Conservation (phyloP, 192 early-diverging fungal species). For the Podila verticillata region DNA sequence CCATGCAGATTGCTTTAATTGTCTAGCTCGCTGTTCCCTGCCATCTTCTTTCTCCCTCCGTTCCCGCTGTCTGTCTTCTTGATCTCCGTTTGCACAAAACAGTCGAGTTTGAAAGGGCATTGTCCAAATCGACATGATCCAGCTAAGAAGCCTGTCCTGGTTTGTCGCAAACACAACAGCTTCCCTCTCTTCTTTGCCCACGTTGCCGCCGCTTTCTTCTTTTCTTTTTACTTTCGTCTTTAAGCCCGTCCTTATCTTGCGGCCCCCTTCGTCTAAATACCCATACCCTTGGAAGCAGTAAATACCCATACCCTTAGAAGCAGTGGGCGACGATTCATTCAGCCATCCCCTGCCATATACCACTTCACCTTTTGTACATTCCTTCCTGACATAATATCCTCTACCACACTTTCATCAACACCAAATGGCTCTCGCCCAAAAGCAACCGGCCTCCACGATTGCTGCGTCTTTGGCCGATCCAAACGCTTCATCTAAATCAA, state of each 20-base stretch:
- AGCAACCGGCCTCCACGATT: constrained; percentile 4
- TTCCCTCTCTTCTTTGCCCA: background rate
- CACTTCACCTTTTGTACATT: background rate
- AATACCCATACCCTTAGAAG: too few relatives aligned
- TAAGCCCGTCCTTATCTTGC: background rate
- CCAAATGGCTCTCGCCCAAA: constrained; percentile 20
- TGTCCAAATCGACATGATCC: background rate
- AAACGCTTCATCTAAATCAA: background rate
- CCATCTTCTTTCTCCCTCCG: background rate
- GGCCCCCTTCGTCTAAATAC: background rate
- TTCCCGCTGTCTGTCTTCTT: constrained; percentile 2
- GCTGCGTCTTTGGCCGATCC: background rate
- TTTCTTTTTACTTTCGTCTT: background rate
- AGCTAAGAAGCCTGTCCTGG: background rate
- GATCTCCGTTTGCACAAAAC: constrained; percentile 4
- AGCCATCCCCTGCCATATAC: background rate
- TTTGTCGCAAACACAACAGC: constrained; percentile 14
- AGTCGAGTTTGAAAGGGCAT: constrained; percentile 35
- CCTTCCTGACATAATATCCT: background rate
- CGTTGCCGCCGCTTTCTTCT: constrained; percentile 1
- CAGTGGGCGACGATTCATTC: too few relatives aligned
- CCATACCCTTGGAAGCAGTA: too few relatives aligned
- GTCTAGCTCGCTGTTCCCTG: too few relatives aligned
- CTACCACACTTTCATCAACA: background rate
- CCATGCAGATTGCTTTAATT: background rate